These are phyloP conservation scores for Colletotrichum coccodes DNA, from an alignment of 2,329 filamentous ascomycete species.

Conservation along the genomic window DNA sequence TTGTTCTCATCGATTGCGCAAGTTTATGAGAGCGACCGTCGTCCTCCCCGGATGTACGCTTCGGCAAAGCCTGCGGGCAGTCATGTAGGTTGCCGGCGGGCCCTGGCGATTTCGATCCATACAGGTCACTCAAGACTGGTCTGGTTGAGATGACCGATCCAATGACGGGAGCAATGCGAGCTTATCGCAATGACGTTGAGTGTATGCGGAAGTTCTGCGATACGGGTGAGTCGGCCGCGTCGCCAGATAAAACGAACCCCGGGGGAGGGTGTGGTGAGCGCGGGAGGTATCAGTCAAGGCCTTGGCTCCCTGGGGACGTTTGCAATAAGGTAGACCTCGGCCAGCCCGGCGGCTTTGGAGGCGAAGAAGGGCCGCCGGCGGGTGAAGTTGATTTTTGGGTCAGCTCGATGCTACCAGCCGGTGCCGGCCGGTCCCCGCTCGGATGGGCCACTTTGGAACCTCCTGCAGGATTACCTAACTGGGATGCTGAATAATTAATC, in stretches of 20 bases:
- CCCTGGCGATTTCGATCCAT: conserved; percentile 5
- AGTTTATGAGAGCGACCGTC: conserved; percentile 13
- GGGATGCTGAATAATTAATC: neutral
- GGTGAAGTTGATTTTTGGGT: conserved; percentile 17
- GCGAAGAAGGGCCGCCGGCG: conserved; percentile 21
- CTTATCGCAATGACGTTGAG: conserved; percentile 6
- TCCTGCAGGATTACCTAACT: conserved; percentile 21
- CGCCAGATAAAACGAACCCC: neutral
- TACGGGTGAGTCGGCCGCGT: conserved; percentile 8
- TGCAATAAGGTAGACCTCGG: conserved; percentile 18
- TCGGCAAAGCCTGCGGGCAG: conserved; percentile 31
- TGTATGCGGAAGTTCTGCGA: neutral
- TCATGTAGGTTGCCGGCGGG: conserved; percentile 28
- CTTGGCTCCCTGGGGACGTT: conserved; percentile 18
- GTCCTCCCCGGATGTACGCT: neutral
- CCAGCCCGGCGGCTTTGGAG: conserved; percentile 26
- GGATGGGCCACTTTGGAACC: neutral
- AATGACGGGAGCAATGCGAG: conserved; percentile 1
- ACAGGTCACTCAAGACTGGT: neutral
- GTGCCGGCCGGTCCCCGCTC: neutral
- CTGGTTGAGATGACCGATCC: conserved; percentile 2
- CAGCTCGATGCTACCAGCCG: neutral
- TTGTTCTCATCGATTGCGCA: neutral
- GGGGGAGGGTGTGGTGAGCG: neutral
- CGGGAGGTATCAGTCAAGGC: neutral